These are phyloP conservation scores for Hypoxylon sp. DNA, from an alignment of 2,329 filamentous ascomycete species.

Conservation along the genomic window DNA sequence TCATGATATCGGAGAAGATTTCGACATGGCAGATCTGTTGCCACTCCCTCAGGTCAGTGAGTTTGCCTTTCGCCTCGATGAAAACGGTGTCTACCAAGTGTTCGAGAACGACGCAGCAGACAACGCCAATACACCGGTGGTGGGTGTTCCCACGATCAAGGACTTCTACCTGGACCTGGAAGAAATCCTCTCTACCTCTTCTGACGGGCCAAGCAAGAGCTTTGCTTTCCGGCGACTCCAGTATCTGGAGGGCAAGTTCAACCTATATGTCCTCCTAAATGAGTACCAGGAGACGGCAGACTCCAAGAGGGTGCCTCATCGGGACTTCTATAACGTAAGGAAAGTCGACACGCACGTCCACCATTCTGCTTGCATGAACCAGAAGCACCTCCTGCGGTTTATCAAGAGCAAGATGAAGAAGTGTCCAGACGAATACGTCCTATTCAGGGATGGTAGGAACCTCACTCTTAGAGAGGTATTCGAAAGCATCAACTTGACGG, in stretches of 20 bases:
- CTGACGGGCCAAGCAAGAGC: slow-evolving; percentile 94
- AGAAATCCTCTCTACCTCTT: slow-evolving; percentile 84
- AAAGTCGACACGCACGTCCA: slow-evolving; percentile 99
- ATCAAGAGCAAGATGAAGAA: slow-evolving; percentile 99
- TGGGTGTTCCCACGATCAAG: slow-evolving; percentile 87
- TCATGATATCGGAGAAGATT: slow-evolving; percentile 90
- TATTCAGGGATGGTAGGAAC: slow-evolving; percentile 90
- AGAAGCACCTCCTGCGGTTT: slow-evolving; percentile 96
- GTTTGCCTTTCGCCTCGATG: slow-evolving; percentile 81
- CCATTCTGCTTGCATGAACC: slow-evolving; percentile 99
- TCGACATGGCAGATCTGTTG: slow-evolving; percentile 78
- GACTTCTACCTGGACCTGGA: slow-evolving; percentile 98
- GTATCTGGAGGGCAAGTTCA: slow-evolving; percentile 96
- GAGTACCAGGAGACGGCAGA: slow-evolving; percentile 98
- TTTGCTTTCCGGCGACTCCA: slow-evolving; percentile 95
- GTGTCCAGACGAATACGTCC: slow-evolving; percentile 89
- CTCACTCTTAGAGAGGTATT: slow-evolving; percentile 93
- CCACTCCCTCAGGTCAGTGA: slow-evolving; percentile 76
- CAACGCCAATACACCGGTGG: slow-evolving; percentile 71
- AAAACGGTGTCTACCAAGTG: slow-evolving; percentile 89
- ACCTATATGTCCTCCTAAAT: slow-evolving; percentile 90
- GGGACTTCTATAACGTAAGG: slow-evolving; percentile 98
- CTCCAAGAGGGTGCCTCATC: slow-evolving; percentile 95
- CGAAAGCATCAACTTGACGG: slow-evolving; percentile 94
- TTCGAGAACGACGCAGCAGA: slow-evolving; percentile 74